These are phyloP conservation scores for Phyllosticta ampelicida DNA, from an alignment of 2,329 filamentous ascomycete genomes.

Conservation along the genomic window DNA sequence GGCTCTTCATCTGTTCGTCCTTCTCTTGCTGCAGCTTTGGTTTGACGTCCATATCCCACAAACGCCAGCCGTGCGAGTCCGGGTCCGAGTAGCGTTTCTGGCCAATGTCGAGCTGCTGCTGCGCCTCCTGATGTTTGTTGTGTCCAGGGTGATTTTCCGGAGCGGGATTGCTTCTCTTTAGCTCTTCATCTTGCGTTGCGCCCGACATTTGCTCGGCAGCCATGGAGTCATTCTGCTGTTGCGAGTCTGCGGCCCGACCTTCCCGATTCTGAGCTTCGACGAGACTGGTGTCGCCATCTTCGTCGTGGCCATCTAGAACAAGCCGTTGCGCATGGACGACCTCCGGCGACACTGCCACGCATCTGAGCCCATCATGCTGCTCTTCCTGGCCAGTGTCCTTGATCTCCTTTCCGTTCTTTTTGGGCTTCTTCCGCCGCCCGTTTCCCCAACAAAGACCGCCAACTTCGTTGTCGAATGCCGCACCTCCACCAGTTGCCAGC, in stretches of 20 bases:
- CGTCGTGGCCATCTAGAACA: not conserved
- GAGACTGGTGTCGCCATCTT: not conserved
- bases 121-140: not conserved
- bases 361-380: slow-evolving; percentile 14
- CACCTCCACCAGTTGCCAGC: not conserved
- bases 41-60: not conserved
- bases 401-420: slow-evolving; percentile 13
- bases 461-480: slow-evolving; percentile 8
- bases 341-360: slow-evolving; percentile 20
- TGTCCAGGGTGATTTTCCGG: not conserved
- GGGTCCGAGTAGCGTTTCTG: not conserved
- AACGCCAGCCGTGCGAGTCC: not conserved
- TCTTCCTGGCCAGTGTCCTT: slow-evolving; percentile 14
- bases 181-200: not conserved
- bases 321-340: slow-evolving; percentile 17
- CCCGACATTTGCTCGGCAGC: not conserved
- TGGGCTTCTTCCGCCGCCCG: not conserved
- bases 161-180: not conserved
- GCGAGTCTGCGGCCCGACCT: not conserved
- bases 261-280: slow-evolving; percentile 6
- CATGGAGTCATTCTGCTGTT: not conserved
- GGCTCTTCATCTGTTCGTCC: not conserved
- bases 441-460: not conserved
- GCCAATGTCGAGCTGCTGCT: not conserved
- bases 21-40: not conserved